Evolutionary conservation across 345 rosid species (phyloP).

Genomic region (Populus ilicifolia): DNA sequence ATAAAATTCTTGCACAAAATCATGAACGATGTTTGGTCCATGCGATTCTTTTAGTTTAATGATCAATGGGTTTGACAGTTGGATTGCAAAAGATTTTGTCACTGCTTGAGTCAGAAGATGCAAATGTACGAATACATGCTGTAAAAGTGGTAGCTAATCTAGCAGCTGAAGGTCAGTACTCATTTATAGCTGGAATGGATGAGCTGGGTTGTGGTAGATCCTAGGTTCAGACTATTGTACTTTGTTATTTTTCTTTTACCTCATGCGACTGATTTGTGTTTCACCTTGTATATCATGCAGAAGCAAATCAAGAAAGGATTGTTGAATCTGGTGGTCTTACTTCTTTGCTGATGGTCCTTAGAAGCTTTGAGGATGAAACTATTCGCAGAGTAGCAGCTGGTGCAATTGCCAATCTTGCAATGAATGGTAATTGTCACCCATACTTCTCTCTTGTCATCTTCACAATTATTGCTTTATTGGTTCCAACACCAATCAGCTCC

Average conservation of each 20-base stretch:
- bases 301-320: slow-evolving; percentile 30
- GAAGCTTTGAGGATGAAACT: slow-evolving; percentile 36
- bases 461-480: neutral
- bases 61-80: slow-evolving; percentile 16
- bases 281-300: slow-evolving; percentile 11
- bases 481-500: neutral
- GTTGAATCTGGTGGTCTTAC: slow-evolving; percentile 38
- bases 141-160: slow-evolving; percentile 36
- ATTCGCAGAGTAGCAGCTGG: slow-evolving; percentile 38
- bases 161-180: slow-evolving; percentile 32
- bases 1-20: neutral
- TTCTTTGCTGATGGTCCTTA: slow-evolving; percentile 33
- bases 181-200: neutral
- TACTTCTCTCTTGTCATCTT: neutral
- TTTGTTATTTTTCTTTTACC: neutral
- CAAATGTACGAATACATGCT: slow-evolving; percentile 29
- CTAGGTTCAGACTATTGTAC: neutral
- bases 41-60: slow-evolving; percentile 16
- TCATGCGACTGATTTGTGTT: neutral
- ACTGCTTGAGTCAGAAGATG: slow-evolving; percentile 30
- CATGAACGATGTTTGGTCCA: neutral
- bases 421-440: slow-evolving; percentile 23
- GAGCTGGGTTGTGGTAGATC: neutral
- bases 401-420: slow-evolving; percentile 37
- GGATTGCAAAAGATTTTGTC: slow-evolving; percentile 32